phyloP scores from a whole-genome alignment of 2,329 filamentous ascomycete species.

The Curvularia lunata region DNA sequence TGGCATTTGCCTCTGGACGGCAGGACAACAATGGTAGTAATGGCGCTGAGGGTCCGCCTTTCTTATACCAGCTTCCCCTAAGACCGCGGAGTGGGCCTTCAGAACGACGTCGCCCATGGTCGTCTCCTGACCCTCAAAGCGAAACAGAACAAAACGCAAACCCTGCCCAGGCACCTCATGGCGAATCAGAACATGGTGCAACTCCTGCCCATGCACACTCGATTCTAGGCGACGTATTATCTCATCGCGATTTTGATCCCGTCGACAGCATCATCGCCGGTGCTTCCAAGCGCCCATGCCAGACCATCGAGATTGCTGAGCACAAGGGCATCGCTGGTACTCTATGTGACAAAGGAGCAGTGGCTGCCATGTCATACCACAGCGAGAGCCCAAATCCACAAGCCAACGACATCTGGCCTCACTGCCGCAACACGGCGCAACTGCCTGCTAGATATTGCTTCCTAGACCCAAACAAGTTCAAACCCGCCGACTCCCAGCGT shows the following conservation, averaged over 20 bases:
- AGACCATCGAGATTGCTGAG: slow-evolving; percentile 25
- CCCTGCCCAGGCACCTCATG: no score
- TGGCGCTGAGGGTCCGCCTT: not conserved
- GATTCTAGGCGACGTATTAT: not conserved
- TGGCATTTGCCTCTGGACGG: not conserved
- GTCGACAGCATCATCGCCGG: slow-evolving; percentile 6
- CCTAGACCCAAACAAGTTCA: slow-evolving; percentile 17
- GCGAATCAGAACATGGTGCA: not conserved
- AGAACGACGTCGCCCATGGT: not conserved
- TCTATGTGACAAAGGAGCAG: slow-evolving; percentile 30
- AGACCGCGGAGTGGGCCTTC: not conserved
- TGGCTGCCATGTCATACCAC: slow-evolving; percentile 35
- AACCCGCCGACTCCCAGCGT: not conserved
- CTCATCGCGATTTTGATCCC: not conserved
- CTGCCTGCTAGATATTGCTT: slow-evolving; percentile 35
- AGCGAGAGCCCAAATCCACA: slow-evolving; percentile 22
- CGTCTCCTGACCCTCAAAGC: not conserved
- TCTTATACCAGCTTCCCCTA: not conserved
- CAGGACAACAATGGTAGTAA: not conserved
- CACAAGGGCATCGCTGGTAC: slow-evolving; percentile 15
- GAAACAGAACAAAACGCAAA: not conserved
- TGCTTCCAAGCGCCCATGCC: slow-evolving; percentile 26
- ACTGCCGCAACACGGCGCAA: slow-evolving; percentile 37
- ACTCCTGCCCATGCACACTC: not conserved
- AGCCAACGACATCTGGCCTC: slow-evolving; percentile 48